These are phyloP conservation scores for Sporisorium reilianum DNA, from an alignment of 1,284 basidiomycete genomes.

Conservation along the genomic window DNA sequence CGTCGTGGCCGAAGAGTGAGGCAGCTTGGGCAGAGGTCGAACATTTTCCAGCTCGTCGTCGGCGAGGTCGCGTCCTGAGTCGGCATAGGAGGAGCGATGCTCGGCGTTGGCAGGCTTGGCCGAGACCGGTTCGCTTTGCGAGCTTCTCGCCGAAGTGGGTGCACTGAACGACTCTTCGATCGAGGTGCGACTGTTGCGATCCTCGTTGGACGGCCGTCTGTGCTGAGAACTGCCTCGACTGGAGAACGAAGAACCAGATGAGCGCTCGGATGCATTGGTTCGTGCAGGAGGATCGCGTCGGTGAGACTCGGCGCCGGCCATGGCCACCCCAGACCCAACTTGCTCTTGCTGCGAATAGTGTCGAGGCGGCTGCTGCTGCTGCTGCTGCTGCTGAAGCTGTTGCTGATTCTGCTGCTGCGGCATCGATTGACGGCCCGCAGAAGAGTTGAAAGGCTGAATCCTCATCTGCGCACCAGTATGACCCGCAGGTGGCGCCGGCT, in stretches of 20 bases:
- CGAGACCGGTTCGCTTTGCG: conserved; percentile 48
- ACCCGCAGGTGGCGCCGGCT: conserved; percentile 8
- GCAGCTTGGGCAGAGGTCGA: conserved; percentile 54
- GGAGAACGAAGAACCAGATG: conserved; percentile 61
- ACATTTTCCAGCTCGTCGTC: conserved; percentile 56
- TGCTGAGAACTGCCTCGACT: conserved; percentile 34
- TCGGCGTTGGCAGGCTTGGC: conserved; percentile 22
- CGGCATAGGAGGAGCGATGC: conserved; percentile 20
- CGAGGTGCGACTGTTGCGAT: conserved; percentile 32
- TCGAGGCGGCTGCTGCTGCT: conserved; percentile 1
- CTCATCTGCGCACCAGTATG: conserved; percentile 15
- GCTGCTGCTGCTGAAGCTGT: conserved; percentile 20
- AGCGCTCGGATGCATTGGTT: conserved; percentile 51
- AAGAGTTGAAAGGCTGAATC: conserved; percentile 24
- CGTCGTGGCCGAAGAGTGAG: conserved; percentile 29
- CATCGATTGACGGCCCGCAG: conserved; percentile 12
- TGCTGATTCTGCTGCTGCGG: conserved; percentile 16
- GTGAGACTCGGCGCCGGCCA: conserved; percentile 19
- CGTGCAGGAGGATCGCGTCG: conserved; percentile 34
- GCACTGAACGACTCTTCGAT: conserved; percentile 57
- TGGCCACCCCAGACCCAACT: not conserved
- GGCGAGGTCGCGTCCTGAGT: conserved; percentile 43
- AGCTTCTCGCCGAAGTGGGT: conserved; percentile 61
- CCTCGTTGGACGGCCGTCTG: conserved; percentile 31
- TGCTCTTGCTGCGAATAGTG: conserved; percentile 2